Evolutionary conservation across 176 grass and related monocot species (phyloP).

Genomic region (Phragmites australis): DNA sequence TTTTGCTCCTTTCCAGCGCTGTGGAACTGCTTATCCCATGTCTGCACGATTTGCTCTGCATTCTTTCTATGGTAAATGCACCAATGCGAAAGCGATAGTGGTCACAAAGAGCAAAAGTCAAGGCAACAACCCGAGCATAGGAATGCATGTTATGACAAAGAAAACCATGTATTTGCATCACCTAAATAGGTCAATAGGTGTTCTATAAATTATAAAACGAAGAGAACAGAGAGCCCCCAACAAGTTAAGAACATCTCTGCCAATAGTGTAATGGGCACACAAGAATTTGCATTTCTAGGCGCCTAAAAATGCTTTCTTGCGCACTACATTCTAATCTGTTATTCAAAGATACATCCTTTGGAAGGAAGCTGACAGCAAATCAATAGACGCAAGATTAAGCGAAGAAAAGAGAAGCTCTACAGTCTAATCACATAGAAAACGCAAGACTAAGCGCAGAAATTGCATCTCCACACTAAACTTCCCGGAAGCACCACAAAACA

Average conservation of each 20-base stretch:
- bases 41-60: constrained; percentile 85
- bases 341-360: constrained; percentile 13
- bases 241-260: constrained; percentile 14
- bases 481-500: neutral
- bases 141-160: constrained; percentile 6
- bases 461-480: constrained; percentile 23
- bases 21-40: constrained; percentile 91
- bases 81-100: constrained; percentile 91
- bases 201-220: neutral
- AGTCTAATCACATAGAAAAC: neutral
- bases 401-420: neutral
- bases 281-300: constrained; percentile 1
- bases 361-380: constrained; percentile 17
- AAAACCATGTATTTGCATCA: constrained; percentile 1
- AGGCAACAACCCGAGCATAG: constrained; percentile 45
- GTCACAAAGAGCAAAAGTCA: constrained; percentile 48
- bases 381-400: neutral
- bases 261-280: neutral
- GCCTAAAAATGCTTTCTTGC: neutral
- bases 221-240: neutral
- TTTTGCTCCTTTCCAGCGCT: constrained; percentile 76
- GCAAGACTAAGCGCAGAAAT: neutral
- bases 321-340: neutral
- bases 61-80: constrained; percentile 98
- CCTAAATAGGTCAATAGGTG: neutral